Percentiles rank a stretch among this genome's conserved stretches.
phyloP scores from a whole-genome alignment of 768 basidiomycete species.

The Leccinum variicolor region DNA sequence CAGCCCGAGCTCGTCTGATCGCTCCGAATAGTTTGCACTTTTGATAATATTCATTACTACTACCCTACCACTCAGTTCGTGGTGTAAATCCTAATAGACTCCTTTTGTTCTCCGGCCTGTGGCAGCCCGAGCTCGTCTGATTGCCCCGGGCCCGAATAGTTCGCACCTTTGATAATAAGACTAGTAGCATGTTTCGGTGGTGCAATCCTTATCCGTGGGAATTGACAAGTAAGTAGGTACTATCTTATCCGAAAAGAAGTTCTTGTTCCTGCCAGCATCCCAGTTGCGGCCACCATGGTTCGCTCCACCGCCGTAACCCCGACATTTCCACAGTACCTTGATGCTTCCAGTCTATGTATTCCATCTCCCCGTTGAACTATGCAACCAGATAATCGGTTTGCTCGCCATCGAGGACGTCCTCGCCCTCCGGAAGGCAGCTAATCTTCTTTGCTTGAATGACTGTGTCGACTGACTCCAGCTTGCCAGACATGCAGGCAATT shows the following conservation, averaged over 20 bases:
- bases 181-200: too few relatives aligned
- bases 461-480: background rate
- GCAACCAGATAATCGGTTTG: constrained; percentile 8
- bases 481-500: constrained; percentile 25
- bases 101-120: background rate
- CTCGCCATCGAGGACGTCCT: constrained; percentile 17
- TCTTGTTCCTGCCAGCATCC: too few relatives aligned
- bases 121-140: too few relatives aligned
- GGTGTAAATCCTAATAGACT: background rate
- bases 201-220: too few relatives aligned
- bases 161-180: too few relatives aligned
- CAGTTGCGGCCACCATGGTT: background rate
- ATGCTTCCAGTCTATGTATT: background rate
- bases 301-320: background rate
- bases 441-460: background rate
- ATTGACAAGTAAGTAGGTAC: too few relatives aligned
- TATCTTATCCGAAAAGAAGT: too few relatives aligned
- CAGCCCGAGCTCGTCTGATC: constrained; percentile 1
- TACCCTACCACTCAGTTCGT: background rate
- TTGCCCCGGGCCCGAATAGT: too few relatives aligned
- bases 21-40: background rate
- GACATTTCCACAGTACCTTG: background rate
- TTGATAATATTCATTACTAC: background rate
- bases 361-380: constrained; percentile 18
- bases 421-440: constrained; percentile 13